phyloP scores from a whole-genome alignment of 352 stramenopile species.

The Thalassiosira ordinaria region DNA sequence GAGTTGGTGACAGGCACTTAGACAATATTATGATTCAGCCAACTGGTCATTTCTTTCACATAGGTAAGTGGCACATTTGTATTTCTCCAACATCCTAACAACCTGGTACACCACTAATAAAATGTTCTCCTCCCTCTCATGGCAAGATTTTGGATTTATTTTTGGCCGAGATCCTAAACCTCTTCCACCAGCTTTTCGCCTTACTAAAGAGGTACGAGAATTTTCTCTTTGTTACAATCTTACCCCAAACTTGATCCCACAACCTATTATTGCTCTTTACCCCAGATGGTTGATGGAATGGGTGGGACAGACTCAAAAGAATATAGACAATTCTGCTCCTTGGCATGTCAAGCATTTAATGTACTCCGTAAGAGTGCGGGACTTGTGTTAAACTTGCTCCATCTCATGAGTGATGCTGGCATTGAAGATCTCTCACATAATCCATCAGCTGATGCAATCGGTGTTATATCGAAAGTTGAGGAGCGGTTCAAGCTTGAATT shows the following conservation, averaged over 20 bases:
- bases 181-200: slow-evolving; percentile 96
- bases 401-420: slow-evolving; percentile 98
- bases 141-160: slow-evolving; percentile 97
- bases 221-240: slow-evolving; percentile 3
- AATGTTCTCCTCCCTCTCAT: slow-evolving; percentile 89
- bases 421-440: slow-evolving; percentile 92
- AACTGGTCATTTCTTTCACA: slow-evolving; percentile 98
- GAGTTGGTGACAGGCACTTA: slow-evolving; percentile 98
- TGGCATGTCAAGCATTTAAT: slow-evolving; percentile 89
- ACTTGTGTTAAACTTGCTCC: slow-evolving; percentile 98
- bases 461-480: slow-evolving; percentile 89
- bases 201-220: slow-evolving; percentile 89
- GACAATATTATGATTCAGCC: slow-evolving; percentile 99
- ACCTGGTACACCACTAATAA: no score
- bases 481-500: slow-evolving; percentile 97
- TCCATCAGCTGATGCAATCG: slow-evolving; percentile 77
- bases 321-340: slow-evolving; percentile 84
- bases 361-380: slow-evolving; percentile 96
- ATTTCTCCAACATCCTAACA: background rate
- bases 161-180: slow-evolving; percentile 99
- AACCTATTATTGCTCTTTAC: slow-evolving; percentile 16
- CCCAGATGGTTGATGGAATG: slow-evolving; percentile 94
- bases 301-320: slow-evolving; percentile 79
- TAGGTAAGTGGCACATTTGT: slow-evolving; percentile 80
- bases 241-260: slow-evolving; percentile 10